These are phyloP conservation scores for Tolypocladium album DNA, from an alignment of 2,329 filamentous ascomycete species.

Conservation along the genomic window DNA sequence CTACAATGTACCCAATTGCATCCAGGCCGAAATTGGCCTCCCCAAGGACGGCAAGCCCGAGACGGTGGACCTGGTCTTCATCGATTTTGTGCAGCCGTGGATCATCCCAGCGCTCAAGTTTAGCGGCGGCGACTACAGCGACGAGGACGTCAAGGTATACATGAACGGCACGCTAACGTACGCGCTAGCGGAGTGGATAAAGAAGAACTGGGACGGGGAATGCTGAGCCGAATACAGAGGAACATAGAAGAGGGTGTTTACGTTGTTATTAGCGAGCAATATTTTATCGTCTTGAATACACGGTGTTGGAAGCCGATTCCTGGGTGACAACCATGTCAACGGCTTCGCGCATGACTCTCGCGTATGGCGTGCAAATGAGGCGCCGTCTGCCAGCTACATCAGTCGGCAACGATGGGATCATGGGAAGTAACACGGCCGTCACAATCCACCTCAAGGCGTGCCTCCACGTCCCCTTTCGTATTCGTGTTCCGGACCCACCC, in stretches of 20 bases:
- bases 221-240: conserved; percentile 21
- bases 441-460: too few species aligned
- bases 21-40: conserved; percentile 60
- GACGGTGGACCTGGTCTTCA: conserved; percentile 77
- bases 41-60: conserved; percentile 47
- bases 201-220: conserved; percentile 43
- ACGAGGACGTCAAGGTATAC: conserved; percentile 39
- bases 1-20: conserved; percentile 72
- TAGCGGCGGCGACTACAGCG: conserved; percentile 38
- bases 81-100: conserved; percentile 83
- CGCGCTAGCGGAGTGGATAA: conserved; percentile 46
- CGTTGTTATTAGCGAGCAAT: neutral
- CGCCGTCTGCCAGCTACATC: too few species aligned
- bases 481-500: neutral
- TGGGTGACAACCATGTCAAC: too few species aligned
- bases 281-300: neutral
- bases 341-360: too few species aligned
- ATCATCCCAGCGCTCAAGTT: conserved; percentile 63
- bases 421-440: too few species aligned
- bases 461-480: neutral
- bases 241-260: neutral
- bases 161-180: conserved; percentile 44
- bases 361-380: too few species aligned
- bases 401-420: too few species aligned
- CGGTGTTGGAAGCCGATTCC: too few species aligned